phyloP scores from a whole-genome alignment of 225 moss, liverwort and hornwort species.

The Bryum argenteum region DNA sequence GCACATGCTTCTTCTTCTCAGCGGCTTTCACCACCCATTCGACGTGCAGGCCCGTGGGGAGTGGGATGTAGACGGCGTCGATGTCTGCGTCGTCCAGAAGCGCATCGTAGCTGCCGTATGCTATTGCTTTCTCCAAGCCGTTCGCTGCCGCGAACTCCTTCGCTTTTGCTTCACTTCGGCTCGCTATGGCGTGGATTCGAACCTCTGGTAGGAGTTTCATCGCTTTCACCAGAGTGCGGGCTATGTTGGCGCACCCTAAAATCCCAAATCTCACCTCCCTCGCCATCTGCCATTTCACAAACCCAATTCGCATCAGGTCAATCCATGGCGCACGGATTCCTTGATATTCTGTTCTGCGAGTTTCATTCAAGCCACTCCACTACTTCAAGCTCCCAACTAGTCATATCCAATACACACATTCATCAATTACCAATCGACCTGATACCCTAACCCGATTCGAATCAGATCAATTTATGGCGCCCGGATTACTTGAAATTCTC shows the following conservation, averaged over 20 bases:
- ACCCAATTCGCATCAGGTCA: neutral
- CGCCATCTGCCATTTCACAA: conserved; percentile 17
- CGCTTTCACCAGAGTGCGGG: conserved; percentile 30
- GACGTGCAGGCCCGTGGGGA: conserved; percentile 55
- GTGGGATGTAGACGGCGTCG: conserved; percentile 58
- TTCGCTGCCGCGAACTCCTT: conserved; percentile 46
- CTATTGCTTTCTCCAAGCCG: conserved; percentile 26
- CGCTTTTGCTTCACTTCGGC: conserved; percentile 39
- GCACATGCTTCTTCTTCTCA: conserved; percentile 57
- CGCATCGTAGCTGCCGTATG: conserved; percentile 59
- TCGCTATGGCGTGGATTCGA: conserved; percentile 46
- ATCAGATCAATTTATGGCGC: too few relatives aligned
- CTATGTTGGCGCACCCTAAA: conserved; percentile 50
- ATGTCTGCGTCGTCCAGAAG: conserved; percentile 50
- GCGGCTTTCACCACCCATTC: conserved; percentile 66
- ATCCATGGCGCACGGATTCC: neutral
- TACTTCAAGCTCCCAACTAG: too few relatives aligned
- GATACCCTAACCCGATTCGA: too few relatives aligned
- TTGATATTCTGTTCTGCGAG: too few relatives aligned
- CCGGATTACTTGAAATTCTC: too few relatives aligned
- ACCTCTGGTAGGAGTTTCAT: conserved; percentile 47
- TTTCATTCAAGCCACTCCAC: too few relatives aligned
- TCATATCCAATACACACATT: too few relatives aligned
- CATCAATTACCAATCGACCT: too few relatives aligned
- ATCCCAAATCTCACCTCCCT: conserved; percentile 40